phyloP scores from a whole-genome alignment of 164 flowering plant genomes.

The Vitis amurensis region DNA sequence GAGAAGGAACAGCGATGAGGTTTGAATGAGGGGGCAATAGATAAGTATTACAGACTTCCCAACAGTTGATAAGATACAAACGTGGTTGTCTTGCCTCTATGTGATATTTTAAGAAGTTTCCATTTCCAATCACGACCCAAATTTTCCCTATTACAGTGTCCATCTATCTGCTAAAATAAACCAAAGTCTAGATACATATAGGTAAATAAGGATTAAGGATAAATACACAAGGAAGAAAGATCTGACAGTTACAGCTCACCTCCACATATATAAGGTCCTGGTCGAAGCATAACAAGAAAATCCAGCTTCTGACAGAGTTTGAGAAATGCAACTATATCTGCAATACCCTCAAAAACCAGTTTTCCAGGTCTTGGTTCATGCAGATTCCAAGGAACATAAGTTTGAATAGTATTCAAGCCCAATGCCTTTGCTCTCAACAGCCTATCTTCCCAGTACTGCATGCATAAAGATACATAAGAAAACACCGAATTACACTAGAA shows the following conservation, averaged over 20 bases:
- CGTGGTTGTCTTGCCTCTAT: too few relatives aligned
- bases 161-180: background rate
- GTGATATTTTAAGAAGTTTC: too few relatives aligned
- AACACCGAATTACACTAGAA: background rate
- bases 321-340: slow-evolving; percentile 74
- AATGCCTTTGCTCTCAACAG: slow-evolving; percentile 89
- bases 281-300: slow-evolving; percentile 90
- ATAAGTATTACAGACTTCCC: too few relatives aligned
- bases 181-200: background rate
- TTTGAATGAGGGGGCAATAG: too few relatives aligned
- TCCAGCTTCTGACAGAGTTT: slow-evolving; percentile 74
- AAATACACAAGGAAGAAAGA: background rate
- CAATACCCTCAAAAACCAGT: slow-evolving; percentile 72
- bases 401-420: slow-evolving; percentile 94
- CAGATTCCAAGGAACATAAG: slow-evolving; percentile 96
- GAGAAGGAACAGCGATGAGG: too few relatives aligned
- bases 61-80: too few relatives aligned
- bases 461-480: slow-evolving; percentile 1
- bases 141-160: background rate
- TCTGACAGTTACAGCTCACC: slow-evolving; percentile 41
- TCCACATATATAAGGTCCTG: slow-evolving; percentile 96
- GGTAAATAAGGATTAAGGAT: background rate
- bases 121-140: too few relatives aligned
- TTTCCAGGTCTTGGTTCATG: slow-evolving; percentile 84
- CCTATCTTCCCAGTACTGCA: slow-evolving; percentile 98